Base-by-base conservation (phyloP, 768 basidiomycete species). In the Brasilioporus rufonigricans region DNA sequence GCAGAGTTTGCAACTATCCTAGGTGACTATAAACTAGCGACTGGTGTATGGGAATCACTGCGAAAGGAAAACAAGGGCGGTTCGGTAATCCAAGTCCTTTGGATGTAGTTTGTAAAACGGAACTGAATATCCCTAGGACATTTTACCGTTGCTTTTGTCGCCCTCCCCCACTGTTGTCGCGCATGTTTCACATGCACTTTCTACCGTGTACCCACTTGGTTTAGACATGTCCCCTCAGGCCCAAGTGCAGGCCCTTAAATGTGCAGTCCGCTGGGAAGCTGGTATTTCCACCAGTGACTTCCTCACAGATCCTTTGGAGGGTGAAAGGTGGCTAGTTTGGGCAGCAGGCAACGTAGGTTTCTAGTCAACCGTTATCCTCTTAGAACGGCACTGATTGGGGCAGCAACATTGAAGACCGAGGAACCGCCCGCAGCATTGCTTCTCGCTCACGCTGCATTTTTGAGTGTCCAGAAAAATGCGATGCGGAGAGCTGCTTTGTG, bases 1-100 rank as follows among this genome's bases (percentile, higher is more conserved):
- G 97, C 94, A 11, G 97, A 99, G 70, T 95, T 98, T 73, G 86
- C 93, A 10, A 97, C 97, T 19, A 83, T 95, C 55, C 73, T 98
- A 3, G 89, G 93, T 4, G 97, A 99, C 71, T 84, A 85, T 68
- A 93, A 91, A 61, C 77, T 95, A 31, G 96, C 95, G 0, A 76
- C 81, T 3, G 72, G 74, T 9, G 83, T 94, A 4, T 98, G 95
- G 89, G 97, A 98, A 66, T 76, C 86, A 4, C 67, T 93, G 32
- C 78, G 91, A 46, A 93, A 93, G 67, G 95, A 98, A 56, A 82
- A 82, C 40, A 93, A 91, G 65, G 86, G 87, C 33, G 95, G 95
- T 40, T 89, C 88, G 27, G 93, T 95, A 71, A 59, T 51, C 19
- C 16, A 21, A 52, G n/a, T 14, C 23, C 48, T 51, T 32, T 53